Evolutionary conservation across 257 asterid species (phyloP), one percentile per base, ranked within the genome.

Genomic region (Nicotiana obtusifolia): DNA sequence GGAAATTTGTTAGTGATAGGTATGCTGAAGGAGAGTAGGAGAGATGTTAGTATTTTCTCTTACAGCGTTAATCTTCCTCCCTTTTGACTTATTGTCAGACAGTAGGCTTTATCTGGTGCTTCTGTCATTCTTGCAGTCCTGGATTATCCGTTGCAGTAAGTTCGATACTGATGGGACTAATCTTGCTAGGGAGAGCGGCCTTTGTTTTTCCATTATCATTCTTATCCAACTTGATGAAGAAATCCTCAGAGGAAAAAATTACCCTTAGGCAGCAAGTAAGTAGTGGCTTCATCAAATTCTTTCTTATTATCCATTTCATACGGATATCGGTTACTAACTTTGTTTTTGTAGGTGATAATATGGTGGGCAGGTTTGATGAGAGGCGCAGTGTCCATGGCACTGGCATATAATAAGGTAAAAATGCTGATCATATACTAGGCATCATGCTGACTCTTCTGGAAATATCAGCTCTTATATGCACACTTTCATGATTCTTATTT

Each of bases 331-430:
- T 78, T 17, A 24, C 69, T 35, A 10, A 64, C 60, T 52, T 31
- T 47, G 60, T 28, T 56, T 56, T 81, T 82, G 61, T 77, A 86
- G 91, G 83, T 88, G 19, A 79, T 88, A 54, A 84, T 88, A 76
- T 88, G 90, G 89, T 86, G 89, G 89, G 90, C 90, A 7, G 90
- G 90, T 59, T 83, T 88, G 60, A 87, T 87, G 86, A 82, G 90
- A 76, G 90, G 88, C 4, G 87, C 90, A 52, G 90, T 87, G 35
- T 86, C 90, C 31, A 86, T 88, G 73, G 90, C 90, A 28, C 87
- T 88, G 24, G 90, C 90, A 35, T 88, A 88, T 82, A 86, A 88
- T 76, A 86, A 86, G 90, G 90, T 86, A 57, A 81, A 20, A 10
- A 0, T 64, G 44, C 69, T 10, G 2, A 35, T 77, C 76, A 57